phyloP scores from a whole-genome alignment of 495 filamentous ascomycete species.

The Polyplosphaeria fusca region DNA sequence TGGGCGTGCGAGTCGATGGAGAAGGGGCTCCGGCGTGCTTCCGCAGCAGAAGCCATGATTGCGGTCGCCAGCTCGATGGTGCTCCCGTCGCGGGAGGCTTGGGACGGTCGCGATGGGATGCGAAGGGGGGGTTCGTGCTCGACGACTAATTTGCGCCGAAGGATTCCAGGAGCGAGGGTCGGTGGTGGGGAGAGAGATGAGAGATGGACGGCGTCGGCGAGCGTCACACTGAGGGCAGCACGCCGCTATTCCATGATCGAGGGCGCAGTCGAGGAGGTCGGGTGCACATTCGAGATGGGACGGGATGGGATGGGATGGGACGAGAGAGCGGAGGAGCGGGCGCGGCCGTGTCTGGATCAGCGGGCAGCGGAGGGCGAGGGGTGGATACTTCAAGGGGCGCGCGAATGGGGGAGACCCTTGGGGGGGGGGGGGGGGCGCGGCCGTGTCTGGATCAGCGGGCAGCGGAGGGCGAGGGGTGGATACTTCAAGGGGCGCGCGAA shows the following conservation, averaged over 20 bases:
- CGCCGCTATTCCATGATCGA: slow-evolving; percentile 23
- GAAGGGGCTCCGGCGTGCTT: slow-evolving; percentile 39
- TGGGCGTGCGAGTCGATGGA: slow-evolving; percentile 28
- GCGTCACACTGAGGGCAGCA: not conserved
- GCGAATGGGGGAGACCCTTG: slow-evolving; percentile 18
- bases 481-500: slow-evolving; percentile 8
- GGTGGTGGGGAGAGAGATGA: not conserved
- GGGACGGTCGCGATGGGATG: not conserved
- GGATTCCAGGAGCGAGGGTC: not conserved
- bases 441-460: not conserved
- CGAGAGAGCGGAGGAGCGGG: not conserved
- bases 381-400: slow-evolving; percentile 4
- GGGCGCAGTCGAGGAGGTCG: not conserved
- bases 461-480: not conserved
- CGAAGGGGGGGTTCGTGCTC: too few species aligned
- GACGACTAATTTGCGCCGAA: too few species aligned
- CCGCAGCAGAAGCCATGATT: slow-evolving; percentile 37
- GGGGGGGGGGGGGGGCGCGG: not conserved
- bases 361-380: not conserved
- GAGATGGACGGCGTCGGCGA: not conserved
- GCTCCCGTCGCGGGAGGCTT: not conserved
- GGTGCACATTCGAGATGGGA: slow-evolving; percentile 6
- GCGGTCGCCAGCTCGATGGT: not conserved
- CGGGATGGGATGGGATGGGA: not conserved
- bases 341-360: not conserved